Evolutionary conservation across 2,329 filamentous ascomycete genomes (phyloP).

Genomic region (Cladosporium sp.): DNA sequence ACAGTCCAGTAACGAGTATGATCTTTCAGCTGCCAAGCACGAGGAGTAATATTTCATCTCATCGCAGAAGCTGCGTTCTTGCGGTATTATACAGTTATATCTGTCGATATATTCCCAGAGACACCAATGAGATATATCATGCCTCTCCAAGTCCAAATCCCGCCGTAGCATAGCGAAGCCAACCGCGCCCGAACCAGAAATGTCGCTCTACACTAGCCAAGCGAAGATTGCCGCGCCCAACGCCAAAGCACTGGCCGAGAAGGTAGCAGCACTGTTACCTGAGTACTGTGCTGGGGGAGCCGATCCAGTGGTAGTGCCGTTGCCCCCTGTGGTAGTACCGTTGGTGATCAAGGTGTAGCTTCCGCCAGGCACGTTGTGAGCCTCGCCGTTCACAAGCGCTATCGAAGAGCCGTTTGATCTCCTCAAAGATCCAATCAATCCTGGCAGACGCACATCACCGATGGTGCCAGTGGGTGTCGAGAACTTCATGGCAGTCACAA

Average conservation of each 20-base stretch:
- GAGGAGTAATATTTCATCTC: neutral
- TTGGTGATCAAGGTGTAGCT: conserved; percentile 30
- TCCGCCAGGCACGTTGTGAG: conserved; percentile 31
- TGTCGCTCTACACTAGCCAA: conserved; percentile 15
- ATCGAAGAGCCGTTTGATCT: conserved; percentile 37
- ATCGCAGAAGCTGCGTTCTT: neutral
- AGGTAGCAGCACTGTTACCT: conserved; percentile 7
- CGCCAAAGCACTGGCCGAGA: neutral
- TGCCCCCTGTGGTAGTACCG: conserved; percentile 14
- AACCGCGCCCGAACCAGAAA: neutral
- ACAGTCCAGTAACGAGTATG: neutral
- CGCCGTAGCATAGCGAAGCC: no score
- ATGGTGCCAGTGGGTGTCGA: conserved; percentile 13
- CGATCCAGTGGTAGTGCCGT: neutral
- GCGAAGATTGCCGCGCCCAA: conserved; percentile 6
- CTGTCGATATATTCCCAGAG: neutral
- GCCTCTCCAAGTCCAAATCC: neutral
- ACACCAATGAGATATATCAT: neutral
- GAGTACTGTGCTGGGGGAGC: conserved; percentile 15
- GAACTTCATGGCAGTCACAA: conserved; percentile 17
- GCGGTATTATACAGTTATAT: neutral
- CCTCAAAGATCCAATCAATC: conserved; percentile 46
- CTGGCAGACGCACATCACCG: conserved; percentile 25
- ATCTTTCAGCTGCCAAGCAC: neutral
- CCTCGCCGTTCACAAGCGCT: conserved; percentile 30